Base-by-base conservation (phyloP, 352 stramenopile species). In the Globisporangium emineosum region DNA sequence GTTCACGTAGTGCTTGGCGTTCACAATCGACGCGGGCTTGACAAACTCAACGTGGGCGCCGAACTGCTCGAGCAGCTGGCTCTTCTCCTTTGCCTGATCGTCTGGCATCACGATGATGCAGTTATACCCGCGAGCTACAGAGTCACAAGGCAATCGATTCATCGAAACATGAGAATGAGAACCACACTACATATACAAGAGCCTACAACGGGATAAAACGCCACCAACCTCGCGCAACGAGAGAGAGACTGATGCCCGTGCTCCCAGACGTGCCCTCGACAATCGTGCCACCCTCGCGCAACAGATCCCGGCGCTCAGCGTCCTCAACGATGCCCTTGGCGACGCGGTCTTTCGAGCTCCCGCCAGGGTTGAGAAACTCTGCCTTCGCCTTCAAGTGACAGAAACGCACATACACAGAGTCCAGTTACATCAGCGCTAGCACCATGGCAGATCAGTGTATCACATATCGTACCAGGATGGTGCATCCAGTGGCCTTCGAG, bases 1-100 rank as follows among this genome's bases (percentile, higher is more conserved):
- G 75, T 99, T 99, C 32, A 99, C 96, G 71, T 99, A 99, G 76
- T 99, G 96, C 49, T 98, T 96, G 0, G 95, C 89, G 76, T 99
- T 99, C 25, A 98, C 93, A 60, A 99, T 99, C n/a, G 95, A 91
- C 12, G 90, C 93, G 17, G 87, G 93, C 61, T 90, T 91, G 37
- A 98, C 87, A 8, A 97, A 72, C 64, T 94, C 77, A 5, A 97
- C 86, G 13, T 96, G 79, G 13, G 95, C 93, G 40, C 87, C 91
- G 61, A 96, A 91, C 57, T 90, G 76, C 53, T 88, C 64, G 47
- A 97, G 67, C 4, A 95, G 67, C 47, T 89, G 68, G 40, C 76
- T 83, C 62, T 97, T 98, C 74, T 99, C 96, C 51, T 89, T 90
- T 1, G 95, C 93, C 75, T 98, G 93, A 71, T 99, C 97, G 69